Evolutionary conservation across 2,329 filamentous ascomycete species (phyloP).

Genomic region (Colletotrichum aenigma): DNA sequence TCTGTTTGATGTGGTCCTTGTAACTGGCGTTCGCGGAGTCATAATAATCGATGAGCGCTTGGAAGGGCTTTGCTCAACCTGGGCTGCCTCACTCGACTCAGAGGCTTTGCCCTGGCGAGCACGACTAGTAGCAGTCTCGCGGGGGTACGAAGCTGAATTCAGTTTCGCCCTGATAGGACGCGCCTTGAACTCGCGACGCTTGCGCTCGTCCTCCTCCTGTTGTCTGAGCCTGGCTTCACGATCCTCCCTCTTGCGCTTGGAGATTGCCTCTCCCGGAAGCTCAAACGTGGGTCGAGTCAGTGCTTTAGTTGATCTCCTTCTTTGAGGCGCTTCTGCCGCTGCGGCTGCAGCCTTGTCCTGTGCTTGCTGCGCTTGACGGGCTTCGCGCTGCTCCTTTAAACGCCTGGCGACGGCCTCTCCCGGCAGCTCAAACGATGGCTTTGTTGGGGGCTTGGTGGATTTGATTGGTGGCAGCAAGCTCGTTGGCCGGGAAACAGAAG

Average conservation of each 20-base stretch:
- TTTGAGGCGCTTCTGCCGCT: conserved; percentile 39
- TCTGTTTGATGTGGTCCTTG: not conserved
- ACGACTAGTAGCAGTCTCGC: conserved; percentile 63
- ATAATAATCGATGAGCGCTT: conserved; percentile 23
- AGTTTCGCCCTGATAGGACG: conserved; percentile 55
- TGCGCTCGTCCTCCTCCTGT: conserved; percentile 65
- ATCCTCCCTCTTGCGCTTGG: conserved; percentile 58
- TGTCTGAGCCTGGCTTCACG: conserved; percentile 58
- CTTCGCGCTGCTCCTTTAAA: conserved; percentile 63
- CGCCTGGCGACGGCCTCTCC: conserved; percentile 65
- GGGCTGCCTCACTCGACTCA: conserved; percentile 18
- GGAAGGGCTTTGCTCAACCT: not conserved
- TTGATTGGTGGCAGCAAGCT: conserved; percentile 54
- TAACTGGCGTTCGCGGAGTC: not conserved
- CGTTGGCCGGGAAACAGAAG: conserved; percentile 36
- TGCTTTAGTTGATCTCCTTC: conserved; percentile 55
- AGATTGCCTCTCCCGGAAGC: conserved; percentile 67
- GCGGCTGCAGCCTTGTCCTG: conserved; percentile 21
- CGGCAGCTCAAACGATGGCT: conserved; percentile 64
- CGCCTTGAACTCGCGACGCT: conserved; percentile 68
- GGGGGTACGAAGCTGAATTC: conserved; percentile 47
- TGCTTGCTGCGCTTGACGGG: conserved; percentile 47
- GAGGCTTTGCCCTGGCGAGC: conserved; percentile 53
- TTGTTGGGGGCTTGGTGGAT: conserved; percentile 58
- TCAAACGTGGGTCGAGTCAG: conserved; percentile 63